Conservation (phyloP, 2,329 filamentous ascomycete species). For the Fusarium ramigenum region DNA sequence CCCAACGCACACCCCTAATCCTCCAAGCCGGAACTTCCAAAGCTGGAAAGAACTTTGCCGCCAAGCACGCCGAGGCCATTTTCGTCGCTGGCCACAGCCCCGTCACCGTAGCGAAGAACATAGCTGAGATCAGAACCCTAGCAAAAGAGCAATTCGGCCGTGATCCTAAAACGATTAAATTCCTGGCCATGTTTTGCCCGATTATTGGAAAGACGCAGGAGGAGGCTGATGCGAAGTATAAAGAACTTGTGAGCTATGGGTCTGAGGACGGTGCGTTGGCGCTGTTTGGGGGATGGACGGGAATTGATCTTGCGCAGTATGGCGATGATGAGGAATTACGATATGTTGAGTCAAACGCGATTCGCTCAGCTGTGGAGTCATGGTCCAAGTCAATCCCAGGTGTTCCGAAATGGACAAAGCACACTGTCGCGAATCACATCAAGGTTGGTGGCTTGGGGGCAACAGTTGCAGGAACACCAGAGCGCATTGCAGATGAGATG, state of each 20-base stretch:
- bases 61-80: slow-evolving; percentile 76
- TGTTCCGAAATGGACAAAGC: slow-evolving; percentile 76
- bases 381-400: slow-evolving; percentile 66
- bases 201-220: slow-evolving; percentile 73
- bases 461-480: slow-evolving; percentile 69
- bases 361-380: slow-evolving; percentile 60
- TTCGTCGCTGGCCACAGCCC: slow-evolving; percentile 75
- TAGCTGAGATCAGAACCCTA: slow-evolving; percentile 69
- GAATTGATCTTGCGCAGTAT: slow-evolving; percentile 64
- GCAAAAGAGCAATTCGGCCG: slow-evolving; percentile 64
- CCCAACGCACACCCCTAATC: slow-evolving; percentile 74
- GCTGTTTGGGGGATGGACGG: slow-evolving; percentile 80
- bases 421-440: slow-evolving; percentile 73
- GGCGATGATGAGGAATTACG: slow-evolving; percentile 72
- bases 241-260: slow-evolving; percentile 69
- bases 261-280: slow-evolving; percentile 71
- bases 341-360: slow-evolving; percentile 69
- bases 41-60: slow-evolving; percentile 72
- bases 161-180: slow-evolving; percentile 70
- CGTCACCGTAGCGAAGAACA: slow-evolving; percentile 66
- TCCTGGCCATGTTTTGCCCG: slow-evolving; percentile 71
- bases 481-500: slow-evolving; percentile 72
- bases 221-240: slow-evolving; percentile 71
- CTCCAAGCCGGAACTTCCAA: slow-evolving; percentile 76
- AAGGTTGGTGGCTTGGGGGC: slow-evolving; percentile 74